Percentiles rank a stretch among this genome's conserved stretches.
Conservation (phyloP, 2,329 filamentous ascomycete genomes). For the Neoarthrinium moseri region DNA sequence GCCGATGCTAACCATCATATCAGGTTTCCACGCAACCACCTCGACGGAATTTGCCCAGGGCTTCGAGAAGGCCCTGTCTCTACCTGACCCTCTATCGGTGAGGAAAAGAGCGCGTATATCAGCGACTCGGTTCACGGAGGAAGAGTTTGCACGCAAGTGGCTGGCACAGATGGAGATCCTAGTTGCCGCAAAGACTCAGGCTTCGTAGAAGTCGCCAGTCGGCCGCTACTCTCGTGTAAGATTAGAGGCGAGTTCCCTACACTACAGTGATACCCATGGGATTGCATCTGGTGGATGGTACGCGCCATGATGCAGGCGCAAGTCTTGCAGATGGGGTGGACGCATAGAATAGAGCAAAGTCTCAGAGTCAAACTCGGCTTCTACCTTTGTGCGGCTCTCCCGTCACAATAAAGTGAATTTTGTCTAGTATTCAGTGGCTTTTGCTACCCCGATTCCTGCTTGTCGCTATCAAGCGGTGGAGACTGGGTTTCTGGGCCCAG, state of each 20-base stretch:
- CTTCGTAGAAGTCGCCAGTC: too few relatives aligned
- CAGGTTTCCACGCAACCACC: constrained; percentile 83
- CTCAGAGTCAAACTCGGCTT: too few relatives aligned
- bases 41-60: constrained; percentile 75
- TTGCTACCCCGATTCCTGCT: neutral
- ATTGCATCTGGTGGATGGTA: neutral
- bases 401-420: too few relatives aligned
- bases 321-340: too few relatives aligned
- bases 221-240: neutral
- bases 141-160: constrained; percentile 82
- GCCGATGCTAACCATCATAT: neutral
- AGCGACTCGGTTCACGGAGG: constrained; percentile 82
- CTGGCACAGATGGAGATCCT: constrained; percentile 70
- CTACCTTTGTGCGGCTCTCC: too few relatives aligned
- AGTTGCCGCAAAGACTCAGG: constrained; percentile 42
- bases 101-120: constrained; percentile 73
- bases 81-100: constrained; percentile 73
- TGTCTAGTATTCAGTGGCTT: too few relatives aligned
- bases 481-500: constrained; percentile 10
- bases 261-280: neutral
- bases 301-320: too few relatives aligned
- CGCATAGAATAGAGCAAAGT: too few relatives aligned
- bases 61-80: constrained; percentile 73
- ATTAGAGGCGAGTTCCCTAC: neutral
- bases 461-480: neutral